These are phyloP conservation scores for Hapsidospora chrysogenum DNA, from an alignment of 495 filamentous ascomycete genomes.

Conservation along the genomic window DNA sequence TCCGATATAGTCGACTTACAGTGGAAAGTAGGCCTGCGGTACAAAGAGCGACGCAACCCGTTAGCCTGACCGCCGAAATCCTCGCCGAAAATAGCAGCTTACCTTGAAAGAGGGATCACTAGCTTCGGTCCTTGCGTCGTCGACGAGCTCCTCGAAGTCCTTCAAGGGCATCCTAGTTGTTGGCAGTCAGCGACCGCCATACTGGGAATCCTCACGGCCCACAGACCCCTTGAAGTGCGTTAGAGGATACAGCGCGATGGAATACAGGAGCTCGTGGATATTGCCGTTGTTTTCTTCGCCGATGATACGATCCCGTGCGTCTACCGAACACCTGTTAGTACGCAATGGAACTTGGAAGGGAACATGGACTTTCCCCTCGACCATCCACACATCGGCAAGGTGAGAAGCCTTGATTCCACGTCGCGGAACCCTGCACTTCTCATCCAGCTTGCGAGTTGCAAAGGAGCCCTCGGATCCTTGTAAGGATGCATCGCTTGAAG, in stretches of 20 bases:
- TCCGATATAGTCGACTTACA: constrained; percentile 44
- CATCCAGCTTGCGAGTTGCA: constrained; percentile 45
- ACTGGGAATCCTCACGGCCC: no score
- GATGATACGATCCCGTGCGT: constrained; percentile 42
- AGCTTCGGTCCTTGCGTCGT: constrained; percentile 50
- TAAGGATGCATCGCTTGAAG: constrained; percentile 45
- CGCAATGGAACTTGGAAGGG: no score
- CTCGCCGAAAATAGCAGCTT: constrained; percentile 8
- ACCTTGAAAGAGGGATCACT: constrained; percentile 46
- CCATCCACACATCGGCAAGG: constrained; percentile 61
- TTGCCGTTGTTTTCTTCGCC: constrained; percentile 45
- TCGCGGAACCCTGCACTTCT: constrained; percentile 54
- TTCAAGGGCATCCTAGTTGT: constrained; percentile 39
- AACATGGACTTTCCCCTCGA: constrained; percentile 46
- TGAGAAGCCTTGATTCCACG: constrained; percentile 51
- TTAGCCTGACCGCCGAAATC: background rate
- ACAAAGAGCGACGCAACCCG: background rate
- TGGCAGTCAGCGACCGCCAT: no score
- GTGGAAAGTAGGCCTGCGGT: constrained; percentile 52
- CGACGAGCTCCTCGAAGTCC: constrained; percentile 47
- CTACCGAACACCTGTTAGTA: constrained; percentile 19
- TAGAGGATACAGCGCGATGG: constrained; percentile 47
- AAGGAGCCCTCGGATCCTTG: constrained; percentile 56
- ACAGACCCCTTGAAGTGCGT: constrained; percentile 23
- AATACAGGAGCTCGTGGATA: constrained; percentile 40